Evolutionary conservation across 768 basidiomycete species (phyloP).

Genomic region (Boletus coccyginus): DNA sequence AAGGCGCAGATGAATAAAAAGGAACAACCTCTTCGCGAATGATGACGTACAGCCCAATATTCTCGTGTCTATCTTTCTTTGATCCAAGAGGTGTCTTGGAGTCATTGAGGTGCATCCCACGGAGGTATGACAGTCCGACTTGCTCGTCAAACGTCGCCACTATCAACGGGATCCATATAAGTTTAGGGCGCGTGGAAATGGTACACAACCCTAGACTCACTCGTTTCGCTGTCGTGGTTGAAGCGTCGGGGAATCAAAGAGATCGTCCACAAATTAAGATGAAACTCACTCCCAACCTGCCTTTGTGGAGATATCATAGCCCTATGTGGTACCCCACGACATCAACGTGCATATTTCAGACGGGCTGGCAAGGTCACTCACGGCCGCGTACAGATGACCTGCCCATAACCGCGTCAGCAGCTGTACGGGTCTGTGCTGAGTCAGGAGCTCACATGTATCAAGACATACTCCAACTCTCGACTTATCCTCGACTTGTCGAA

Average conservation of each 20-base stretch:
- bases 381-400: conserved; percentile 81
- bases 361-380: conserved; percentile 47
- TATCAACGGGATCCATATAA: conserved; percentile 16
- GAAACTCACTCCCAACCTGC: conserved; percentile 65
- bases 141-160: conserved; percentile 65
- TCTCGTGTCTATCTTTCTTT: conserved; percentile 79
- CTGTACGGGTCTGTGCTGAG: background rate
- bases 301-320: conserved; percentile 76
- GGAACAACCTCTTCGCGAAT: background rate
- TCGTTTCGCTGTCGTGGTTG: conserved; percentile 20
- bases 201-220: conserved; percentile 14
- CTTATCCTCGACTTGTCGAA: conserved; percentile 69
- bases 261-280: background rate
- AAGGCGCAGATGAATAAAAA: background rate
- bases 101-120: conserved; percentile 86
- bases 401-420: background rate
- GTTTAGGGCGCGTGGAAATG: no score
- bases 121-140: conserved; percentile 70
- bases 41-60: conserved; percentile 70
- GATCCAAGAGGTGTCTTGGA: conserved; percentile 64
- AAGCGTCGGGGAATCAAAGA: background rate
- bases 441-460: conserved; percentile 66
- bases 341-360: background rate
- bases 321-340: conserved; percentile 37
- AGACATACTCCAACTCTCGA: conserved; percentile 76